phyloP scores from a whole-genome alignment of 1,284 basidiomycete species.

The Hymenochaete sp. region DNA sequence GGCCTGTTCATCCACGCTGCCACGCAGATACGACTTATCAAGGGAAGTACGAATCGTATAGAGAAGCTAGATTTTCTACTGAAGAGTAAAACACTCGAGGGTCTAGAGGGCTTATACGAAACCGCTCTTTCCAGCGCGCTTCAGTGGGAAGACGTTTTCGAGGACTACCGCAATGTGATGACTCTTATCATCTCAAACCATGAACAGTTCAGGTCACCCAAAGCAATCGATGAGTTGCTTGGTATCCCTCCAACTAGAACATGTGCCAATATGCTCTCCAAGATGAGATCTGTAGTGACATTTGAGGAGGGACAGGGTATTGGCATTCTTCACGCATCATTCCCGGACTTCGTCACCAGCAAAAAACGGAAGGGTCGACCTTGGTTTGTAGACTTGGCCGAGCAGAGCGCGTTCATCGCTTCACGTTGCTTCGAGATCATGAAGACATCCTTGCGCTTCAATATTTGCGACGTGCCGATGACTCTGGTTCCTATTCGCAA shows the following conservation, averaged over 20 bases:
- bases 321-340: slow-evolving; percentile 6
- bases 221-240: slow-evolving; percentile 5
- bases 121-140: too few species aligned
- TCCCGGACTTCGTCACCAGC: slow-evolving; percentile 4
- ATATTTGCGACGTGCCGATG: neutral
- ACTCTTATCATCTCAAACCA: slow-evolving; percentile 3
- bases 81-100: too few species aligned
- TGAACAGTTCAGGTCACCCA: too few species aligned
- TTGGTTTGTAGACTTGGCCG: slow-evolving; percentile 5
- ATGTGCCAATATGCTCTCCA: too few species aligned
- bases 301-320: neutral
- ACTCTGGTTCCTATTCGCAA: neutral
- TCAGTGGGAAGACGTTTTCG: neutral
- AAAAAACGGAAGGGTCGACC: neutral
- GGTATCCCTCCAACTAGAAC: slow-evolving; percentile 1
- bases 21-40: slow-evolving; percentile 1
- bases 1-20: slow-evolving; percentile 11
- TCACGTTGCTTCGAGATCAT: neutral
- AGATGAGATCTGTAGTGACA: neutral
- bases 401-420: too few species aligned
- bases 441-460: neutral
- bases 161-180: neutral
- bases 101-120: slow-evolving; percentile 5
- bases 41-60: neutral
- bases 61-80: slow-evolving; percentile 1